These are phyloP conservation scores for Blastobotrys apis DNA, from an alignment of 1,139 yeast species.

Conservation along the genomic window DNA sequence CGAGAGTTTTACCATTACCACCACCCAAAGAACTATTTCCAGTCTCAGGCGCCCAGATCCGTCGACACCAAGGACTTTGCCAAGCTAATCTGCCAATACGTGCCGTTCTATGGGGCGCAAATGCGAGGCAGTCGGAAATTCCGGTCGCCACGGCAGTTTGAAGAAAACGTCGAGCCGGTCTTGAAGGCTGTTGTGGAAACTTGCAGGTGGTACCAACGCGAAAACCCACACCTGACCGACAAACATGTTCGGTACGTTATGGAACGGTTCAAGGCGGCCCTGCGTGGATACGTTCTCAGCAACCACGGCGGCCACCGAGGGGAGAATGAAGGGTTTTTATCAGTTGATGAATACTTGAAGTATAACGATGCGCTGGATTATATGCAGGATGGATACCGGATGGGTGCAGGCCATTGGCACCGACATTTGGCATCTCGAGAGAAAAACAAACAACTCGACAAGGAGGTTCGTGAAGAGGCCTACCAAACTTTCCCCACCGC, in stretches of 20 bases:
- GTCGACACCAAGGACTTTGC: neutral
- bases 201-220: neutral
- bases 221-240: neutral
- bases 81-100: neutral
- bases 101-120: slow-evolving; percentile 3
- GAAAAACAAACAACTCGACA: too few relatives aligned
- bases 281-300: slow-evolving; percentile 3
- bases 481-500: too few relatives aligned
- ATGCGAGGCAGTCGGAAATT: too few relatives aligned
- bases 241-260: neutral
- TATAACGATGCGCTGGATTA: neutral
- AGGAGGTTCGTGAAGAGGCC: too few relatives aligned
- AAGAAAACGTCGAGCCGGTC: neutral
- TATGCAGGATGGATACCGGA: too few relatives aligned
- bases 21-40: neutral
- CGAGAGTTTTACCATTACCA: neutral
- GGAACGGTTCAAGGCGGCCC: neutral
- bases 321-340: neutral
- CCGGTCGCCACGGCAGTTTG: too few relatives aligned
- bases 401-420: neutral
- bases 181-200: neutral
- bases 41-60: neutral
- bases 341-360: neutral
- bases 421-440: too few relatives aligned
- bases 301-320: slow-evolving; percentile 1